Evolutionary conservation across 140 eudicot genomes (phyloP), one percentile per base, ranked within the genome.

Genomic region (Anethum foeniculum): DNA sequence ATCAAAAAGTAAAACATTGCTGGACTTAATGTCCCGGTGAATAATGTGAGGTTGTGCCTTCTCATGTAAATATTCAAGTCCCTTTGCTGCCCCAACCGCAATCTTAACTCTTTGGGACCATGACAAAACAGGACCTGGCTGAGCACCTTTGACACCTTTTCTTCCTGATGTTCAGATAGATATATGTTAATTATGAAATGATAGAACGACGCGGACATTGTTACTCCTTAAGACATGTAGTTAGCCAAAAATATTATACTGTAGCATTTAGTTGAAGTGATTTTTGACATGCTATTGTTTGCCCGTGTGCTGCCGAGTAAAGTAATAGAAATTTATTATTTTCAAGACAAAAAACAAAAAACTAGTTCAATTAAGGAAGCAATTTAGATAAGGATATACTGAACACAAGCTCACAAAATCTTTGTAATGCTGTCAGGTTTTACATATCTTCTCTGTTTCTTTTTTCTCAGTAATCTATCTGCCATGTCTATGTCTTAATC

Each of bases 41-140:
- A 93, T 86, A 48, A 91, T 88, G 69, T 83, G 94, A 79, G 96
- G 98, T 75, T 89, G 88, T 48, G 90, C 93, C 86, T 89, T 88
- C 82, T 93, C 96, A 80, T 93, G 98, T 71, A 93, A 80, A 74
- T 90, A 90, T 79, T 89, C 98, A 0, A 91, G 90, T 25, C 98
- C 96, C 82, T 81, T 93, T 81, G 97, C 97, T 23, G 96, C 96
- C 47, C 97, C 96, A 75, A 87, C 90, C 39, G 92, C 97, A 83
- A 90, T 89, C 77, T 92, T 92, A 72, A 90, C 97, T 85, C 97
- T 90, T 83, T 90, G 96, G 25, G 87, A 82, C 97, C 97, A 92
- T 67, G 97, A 77, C 14, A 92, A 58, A 54, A 90, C 90, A 7
- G 96, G 93, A 76, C 96, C 91, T 48, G 93, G 97, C 81, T 88